Evolutionary conservation across 163 green algal genomes (phyloP), one percentile per base, ranked within the genome.

Genomic region (Chloromonas sp.): DNA sequence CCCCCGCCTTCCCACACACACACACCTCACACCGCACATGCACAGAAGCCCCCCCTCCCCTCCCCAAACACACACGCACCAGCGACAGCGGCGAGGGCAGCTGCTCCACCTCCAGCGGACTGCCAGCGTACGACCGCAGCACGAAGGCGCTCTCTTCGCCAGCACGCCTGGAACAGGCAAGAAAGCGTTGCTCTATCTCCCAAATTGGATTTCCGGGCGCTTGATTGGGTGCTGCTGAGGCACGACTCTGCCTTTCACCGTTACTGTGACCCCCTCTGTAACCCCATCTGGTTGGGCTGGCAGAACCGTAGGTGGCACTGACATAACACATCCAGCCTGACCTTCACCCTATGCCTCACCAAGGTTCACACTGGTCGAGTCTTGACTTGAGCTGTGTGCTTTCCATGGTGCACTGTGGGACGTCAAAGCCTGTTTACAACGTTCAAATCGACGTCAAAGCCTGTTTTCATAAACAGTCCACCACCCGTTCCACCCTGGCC

Each of bases 91-190:
- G 88, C 0, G 84, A 89, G 2, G 92, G 90, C 36, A 94, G 88
- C 87, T 93, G 89, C 88, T 94, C 90, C 83, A 94, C 81, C 85
- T 94, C 89, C 60, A 93, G 60, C 0, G 88, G 86, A 8, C 71
- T 77, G 78, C 77, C 83, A 71, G 76, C 83, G 60, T 91, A 92
- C 2, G 82, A 79, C n/a, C 90, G 86, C 66, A 94, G 86, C 66
- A 90, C 84, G 70, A 94, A 94, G 14, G 90, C 89, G 5, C 85
- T 88, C 82, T 92, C 87, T 61, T 92, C 86, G 36, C 91, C 89
- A 3, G 87, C 86, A n/a, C 82, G 81, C 58, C 90, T 93, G 87
- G 61, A 83, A 62, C 62, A 13, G 15, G 14, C 60, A 14, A 70
- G 0, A 71, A 0, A 1, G 59, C 2, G 58, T 15, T n/a, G 74